Evolutionary conservation across 192 early-diverging fungal genomes (phyloP).

Genomic region (Geranomyces variabilis): DNA sequence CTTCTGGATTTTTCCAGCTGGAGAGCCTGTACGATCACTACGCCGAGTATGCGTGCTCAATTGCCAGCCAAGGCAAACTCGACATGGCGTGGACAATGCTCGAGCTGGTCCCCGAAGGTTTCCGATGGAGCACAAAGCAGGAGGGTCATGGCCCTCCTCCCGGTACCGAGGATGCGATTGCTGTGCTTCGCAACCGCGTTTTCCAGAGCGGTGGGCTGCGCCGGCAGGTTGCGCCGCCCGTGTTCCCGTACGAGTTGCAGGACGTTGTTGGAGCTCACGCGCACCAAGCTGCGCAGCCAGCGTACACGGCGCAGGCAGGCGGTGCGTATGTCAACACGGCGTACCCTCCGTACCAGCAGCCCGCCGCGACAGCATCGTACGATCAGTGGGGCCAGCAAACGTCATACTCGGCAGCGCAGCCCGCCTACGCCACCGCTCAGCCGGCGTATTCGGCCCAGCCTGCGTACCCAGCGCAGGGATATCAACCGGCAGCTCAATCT

Average conservation of each 20-base stretch:
- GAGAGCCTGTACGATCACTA: conserved; percentile 82
- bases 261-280: conserved; percentile 43
- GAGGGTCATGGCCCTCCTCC: conserved; percentile 21
- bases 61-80: conserved; percentile 76
- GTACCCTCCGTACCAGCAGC: conserved; percentile 8
- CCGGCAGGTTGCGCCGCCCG: conserved; percentile 46
- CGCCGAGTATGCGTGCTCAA: conserved; percentile 80
- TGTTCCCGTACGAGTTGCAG: conserved; percentile 68
- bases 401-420: conserved; percentile 5
- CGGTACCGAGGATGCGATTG: conserved; percentile 48
- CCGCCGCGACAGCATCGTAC: not conserved
- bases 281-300: not conserved
- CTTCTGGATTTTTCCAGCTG: conserved; percentile 50
- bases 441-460: not conserved
- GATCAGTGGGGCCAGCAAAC: not conserved
- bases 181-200: conserved; percentile 72
- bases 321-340: not conserved
- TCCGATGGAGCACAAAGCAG: conserved; percentile 28
- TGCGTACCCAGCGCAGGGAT: not conserved
- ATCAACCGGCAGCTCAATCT: not conserved
- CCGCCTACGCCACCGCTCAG: not conserved
- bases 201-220: conserved; percentile 61
- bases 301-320: conserved; percentile 21
- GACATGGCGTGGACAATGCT: conserved; percentile 77
- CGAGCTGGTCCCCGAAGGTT: conserved; percentile 73